Evolutionary conservation across 192 early-diverging fungal species (phyloP).

Genomic region (Coemansia sp.): DNA sequence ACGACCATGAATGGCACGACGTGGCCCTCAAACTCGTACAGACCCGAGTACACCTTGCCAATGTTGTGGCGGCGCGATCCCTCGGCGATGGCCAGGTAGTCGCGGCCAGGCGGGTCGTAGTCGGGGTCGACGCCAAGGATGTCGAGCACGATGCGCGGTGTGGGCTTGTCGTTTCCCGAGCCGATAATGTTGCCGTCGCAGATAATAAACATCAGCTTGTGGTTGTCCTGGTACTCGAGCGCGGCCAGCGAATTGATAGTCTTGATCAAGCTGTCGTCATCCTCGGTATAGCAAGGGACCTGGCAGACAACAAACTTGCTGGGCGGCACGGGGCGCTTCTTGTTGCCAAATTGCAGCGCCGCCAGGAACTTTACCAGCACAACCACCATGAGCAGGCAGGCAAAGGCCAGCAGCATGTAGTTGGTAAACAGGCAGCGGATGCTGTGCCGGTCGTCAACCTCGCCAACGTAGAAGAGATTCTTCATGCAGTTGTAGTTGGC

Average conservation of each 20-base stretch:
- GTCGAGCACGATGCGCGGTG: constrained; percentile 95
- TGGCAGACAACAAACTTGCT: constrained; percentile 96
- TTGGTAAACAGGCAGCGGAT: constrained; percentile 81
- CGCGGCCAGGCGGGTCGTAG: constrained; percentile 80
- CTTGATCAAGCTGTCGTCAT: constrained; percentile 84
- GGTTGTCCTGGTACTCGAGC: constrained; percentile 83
- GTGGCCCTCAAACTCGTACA: constrained; percentile 91
- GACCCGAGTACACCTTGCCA: constrained; percentile 96
- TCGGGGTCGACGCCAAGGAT: constrained; percentile 90
- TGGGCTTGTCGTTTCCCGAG: constrained; percentile 92
- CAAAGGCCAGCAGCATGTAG: constrained; percentile 83
- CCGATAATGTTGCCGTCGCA: constrained; percentile 95
- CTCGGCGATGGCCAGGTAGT: constrained; percentile 87
- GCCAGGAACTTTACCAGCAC: constrained; percentile 82
- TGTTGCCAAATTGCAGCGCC: constrained; percentile 74
- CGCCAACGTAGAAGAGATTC: constrained; percentile 80
- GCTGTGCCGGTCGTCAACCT: constrained; percentile 75
- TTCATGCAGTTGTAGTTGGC: constrained; percentile 77
- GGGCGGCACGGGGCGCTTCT: constrained; percentile 75
- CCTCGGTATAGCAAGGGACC: constrained; percentile 97
- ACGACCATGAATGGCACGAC: constrained; percentile 95
- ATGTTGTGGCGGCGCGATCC: constrained; percentile 93
- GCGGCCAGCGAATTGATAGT: constrained; percentile 83
- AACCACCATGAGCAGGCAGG: constrained; percentile 73
- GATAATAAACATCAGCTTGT: constrained; percentile 91